These are phyloP conservation scores for Afroboletus lepidellus DNA, from an alignment of 1,284 basidiomycete species.

Conservation along the genomic window DNA sequence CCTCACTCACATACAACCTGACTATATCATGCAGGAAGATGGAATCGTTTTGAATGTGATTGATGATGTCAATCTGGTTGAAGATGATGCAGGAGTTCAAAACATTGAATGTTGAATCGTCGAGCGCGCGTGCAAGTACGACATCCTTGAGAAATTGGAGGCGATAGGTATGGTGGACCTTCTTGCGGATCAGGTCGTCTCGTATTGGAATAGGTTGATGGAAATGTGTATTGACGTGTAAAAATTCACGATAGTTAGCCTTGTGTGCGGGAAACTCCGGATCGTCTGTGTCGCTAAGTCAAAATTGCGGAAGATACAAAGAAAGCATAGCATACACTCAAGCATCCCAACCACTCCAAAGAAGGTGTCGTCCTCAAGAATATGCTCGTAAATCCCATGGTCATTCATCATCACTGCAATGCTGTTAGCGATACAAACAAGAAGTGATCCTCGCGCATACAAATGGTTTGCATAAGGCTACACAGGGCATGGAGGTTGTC, in stretches of 20 bases:
- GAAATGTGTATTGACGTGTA: conserved; percentile 78
- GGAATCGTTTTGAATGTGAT: conserved; percentile 80
- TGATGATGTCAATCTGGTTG: conserved; percentile 98
- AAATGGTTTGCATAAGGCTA: conserved; percentile 91
- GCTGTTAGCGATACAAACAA: conserved; percentile 15
- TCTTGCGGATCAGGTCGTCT: conserved; percentile 71
- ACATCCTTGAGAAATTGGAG: conserved; percentile 98
- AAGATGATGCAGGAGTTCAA: conserved; percentile 97
- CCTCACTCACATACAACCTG: conserved; percentile 70
- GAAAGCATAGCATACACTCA: conserved; percentile 70
- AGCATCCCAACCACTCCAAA: conserved; percentile 93
- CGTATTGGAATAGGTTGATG: conserved; percentile 84
- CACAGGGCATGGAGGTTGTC: conserved; percentile 89
- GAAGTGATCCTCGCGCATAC: conserved; percentile 50
- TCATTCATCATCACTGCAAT: conserved; percentile 91
- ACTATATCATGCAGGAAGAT: conserved; percentile 79
- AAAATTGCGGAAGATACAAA: conserved; percentile 13
- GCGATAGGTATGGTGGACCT: conserved; percentile 96
- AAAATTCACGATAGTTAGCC: conserved; percentile 94
- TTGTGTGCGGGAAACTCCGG: conserved; percentile 95
- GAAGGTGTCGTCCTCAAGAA: conserved; percentile 92
- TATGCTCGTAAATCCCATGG: conserved; percentile 91
- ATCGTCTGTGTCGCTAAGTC: conserved; percentile 63
- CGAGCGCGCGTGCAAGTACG: conserved; percentile 89
- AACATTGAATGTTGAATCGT: conserved; percentile 96